phyloP scores from a whole-genome alignment of 176 grass and related monocot genomes.

The Carex parvula region DNA sequence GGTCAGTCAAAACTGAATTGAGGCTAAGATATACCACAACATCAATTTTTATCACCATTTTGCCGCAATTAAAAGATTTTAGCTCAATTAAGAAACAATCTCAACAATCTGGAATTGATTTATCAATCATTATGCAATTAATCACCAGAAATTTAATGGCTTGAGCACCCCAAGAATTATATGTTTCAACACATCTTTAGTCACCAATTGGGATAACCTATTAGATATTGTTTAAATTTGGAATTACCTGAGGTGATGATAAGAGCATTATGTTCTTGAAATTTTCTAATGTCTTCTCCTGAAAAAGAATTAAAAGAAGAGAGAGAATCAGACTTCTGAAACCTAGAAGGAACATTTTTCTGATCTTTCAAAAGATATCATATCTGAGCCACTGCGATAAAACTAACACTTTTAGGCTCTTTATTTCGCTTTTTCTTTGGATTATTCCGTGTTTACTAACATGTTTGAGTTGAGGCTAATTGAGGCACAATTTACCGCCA shows the following conservation, averaged over 20 bases:
- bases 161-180: not conserved
- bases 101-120: not conserved
- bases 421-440: not conserved
- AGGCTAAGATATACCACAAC: not conserved
- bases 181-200: not conserved
- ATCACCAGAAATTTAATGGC: not conserved
- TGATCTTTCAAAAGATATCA: not conserved
- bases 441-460: not conserved
- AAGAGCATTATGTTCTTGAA: slow-evolving; percentile 86
- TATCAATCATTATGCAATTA: not conserved
- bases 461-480: not conserved
- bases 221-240: not conserved
- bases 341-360: not conserved
- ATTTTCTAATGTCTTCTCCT: slow-evolving; percentile 84
- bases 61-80: not conserved
- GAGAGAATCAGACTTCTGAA: not conserved
- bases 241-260: slow-evolving; percentile 79
- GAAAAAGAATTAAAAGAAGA: slow-evolving; percentile 32
- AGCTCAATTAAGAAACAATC: not conserved
- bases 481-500: not conserved
- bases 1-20: not conserved
- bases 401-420: not conserved
- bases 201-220: not conserved
- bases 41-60: not conserved
- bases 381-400: not conserved